phyloP scores from a whole-genome alignment of 139 green algal species.

The Nannochloris sp. region DNA sequence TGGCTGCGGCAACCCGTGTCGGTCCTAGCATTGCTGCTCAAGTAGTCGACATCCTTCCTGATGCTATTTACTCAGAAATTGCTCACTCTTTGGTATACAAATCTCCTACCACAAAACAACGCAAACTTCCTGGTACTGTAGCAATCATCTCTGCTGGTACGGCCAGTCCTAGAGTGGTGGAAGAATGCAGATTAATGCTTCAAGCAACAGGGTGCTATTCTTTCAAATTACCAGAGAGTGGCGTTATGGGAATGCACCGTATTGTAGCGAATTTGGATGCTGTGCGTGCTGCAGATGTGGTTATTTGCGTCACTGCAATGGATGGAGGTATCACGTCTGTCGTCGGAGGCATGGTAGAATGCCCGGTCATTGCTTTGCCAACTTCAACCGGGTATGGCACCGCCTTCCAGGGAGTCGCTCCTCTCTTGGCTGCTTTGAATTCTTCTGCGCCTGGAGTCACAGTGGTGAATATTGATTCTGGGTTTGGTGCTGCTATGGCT shows the following conservation, averaged over 20 bases:
- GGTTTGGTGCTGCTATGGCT: constrained; percentile 51
- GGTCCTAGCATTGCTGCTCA: constrained; percentile 14
- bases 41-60: constrained; percentile 10
- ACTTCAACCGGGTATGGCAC: constrained; percentile 62
- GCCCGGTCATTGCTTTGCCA: constrained; percentile 61
- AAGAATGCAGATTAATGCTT: constrained; percentile 63
- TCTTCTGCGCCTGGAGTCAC: constrained; percentile 52
- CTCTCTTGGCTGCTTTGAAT: constrained; percentile 53
- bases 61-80: constrained; percentile 44
- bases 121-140: constrained; percentile 59
- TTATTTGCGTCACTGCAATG: constrained; percentile 71
- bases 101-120: constrained; percentile 20
- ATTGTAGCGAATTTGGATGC: constrained; percentile 32
- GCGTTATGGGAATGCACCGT: constrained; percentile 54
- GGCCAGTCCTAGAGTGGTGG: constrained; percentile 41
- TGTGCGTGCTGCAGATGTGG: constrained; percentile 60
- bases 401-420: constrained; percentile 45
- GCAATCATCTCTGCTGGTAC: constrained; percentile 61
- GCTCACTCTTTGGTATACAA: constrained; percentile 27
- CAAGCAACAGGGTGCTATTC: constrained; percentile 57
- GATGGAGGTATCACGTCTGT: constrained; percentile 61
- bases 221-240: constrained; percentile 50
- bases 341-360: constrained; percentile 67
- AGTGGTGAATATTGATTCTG: constrained; percentile 75
- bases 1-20: constrained; percentile 58